Base-by-base conservation (phyloP, 2,329 filamentous ascomycete species). In the Dothiorella sarmentorum region DNA sequence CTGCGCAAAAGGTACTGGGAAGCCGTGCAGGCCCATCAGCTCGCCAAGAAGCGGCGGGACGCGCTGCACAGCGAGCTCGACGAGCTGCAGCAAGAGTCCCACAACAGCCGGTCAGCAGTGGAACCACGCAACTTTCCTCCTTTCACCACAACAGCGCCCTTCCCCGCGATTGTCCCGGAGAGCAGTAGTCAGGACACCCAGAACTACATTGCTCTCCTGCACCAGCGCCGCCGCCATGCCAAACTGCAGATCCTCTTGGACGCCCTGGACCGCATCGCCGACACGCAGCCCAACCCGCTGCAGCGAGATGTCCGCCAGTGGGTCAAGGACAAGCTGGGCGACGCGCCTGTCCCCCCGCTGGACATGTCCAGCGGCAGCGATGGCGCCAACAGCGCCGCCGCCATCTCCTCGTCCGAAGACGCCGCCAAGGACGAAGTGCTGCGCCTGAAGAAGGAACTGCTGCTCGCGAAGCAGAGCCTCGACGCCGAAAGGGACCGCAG, bases 231-330 rank as follows among this genome's bases (percentile, higher is more conserved):
- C 15, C 73, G 72, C n/a, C 71, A 75, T 62, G 69, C 71, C 47
- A 78, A 78, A 60, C 67, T 81, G 2, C 73, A 77, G 51, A 70
- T 80, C 17, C 76, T 80, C 29, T 74, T 78, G 51, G 71, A 75
- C 22, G 74, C 78, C 44, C 63, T 81, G 5, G 72, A 76, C 18
- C 70, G 68, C 38, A 33, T 75, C 15, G 52, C 71, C n/a, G 65
- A 64, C 55, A 63, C 66, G 24, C 72, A 76, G 45, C 68, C 78
- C 4, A 69, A 71, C 15, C 61, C 61, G 17, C 56, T 61, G 2
- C 59, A 61, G 13, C 62, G 64, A 15, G 49, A 40, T 10, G 70
- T 68, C 1, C 67, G 66, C 40, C 59, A 60, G 18, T 58, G 66
- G 22, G 59, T 73, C 27, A 67, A 66, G 40, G 62, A 70, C 10